Evolutionary conservation across 805 yeast species (phyloP).

Genomic region (Ogataea siamensis): DNA sequence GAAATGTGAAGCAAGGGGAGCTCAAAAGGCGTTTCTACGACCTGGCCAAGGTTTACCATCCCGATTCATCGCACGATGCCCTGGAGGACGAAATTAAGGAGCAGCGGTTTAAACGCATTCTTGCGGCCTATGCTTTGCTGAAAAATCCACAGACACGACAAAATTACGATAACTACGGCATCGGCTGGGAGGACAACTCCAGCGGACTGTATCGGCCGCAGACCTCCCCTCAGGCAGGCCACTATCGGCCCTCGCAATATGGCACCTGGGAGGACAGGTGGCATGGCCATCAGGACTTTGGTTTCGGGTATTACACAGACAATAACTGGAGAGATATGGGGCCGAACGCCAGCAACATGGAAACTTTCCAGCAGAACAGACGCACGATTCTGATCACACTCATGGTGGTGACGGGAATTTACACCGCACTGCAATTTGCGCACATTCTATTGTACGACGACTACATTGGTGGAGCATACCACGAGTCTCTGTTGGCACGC

Average conservation of each 20-base stretch:
- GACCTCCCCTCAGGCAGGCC: constrained; percentile 21
- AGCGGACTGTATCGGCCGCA: constrained; percentile 22
- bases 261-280: constrained; percentile 34
- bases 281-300: constrained; percentile 19
- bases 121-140: constrained; percentile 59
- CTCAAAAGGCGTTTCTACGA: constrained; percentile 53
- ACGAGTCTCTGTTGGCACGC: constrained; percentile 21
- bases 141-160: constrained; percentile 42
- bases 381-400: constrained; percentile 28
- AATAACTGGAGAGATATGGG: constrained; percentile 27
- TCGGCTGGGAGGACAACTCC: constrained; percentile 43
- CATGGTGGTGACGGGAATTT: constrained; percentile 28
- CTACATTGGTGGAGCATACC: constrained; percentile 31
- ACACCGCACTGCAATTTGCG: constrained; percentile 31
- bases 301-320: constrained; percentile 30
- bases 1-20: constrained; percentile 35
- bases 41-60: constrained; percentile 77
- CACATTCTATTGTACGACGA: constrained; percentile 32
- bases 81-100: constrained; percentile 27
- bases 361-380: constrained; percentile 30
- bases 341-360: constrained; percentile 26
- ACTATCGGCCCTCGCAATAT: constrained; percentile 18
- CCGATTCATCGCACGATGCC: constrained; percentile 46
- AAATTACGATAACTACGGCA: constrained; percentile 44
- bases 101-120: constrained; percentile 53